Evolutionary conservation across 192 early-diverging fungal species (phyloP), one percentile per base, ranked within the genome.

Genomic region (Mortierella antarctica): DNA sequence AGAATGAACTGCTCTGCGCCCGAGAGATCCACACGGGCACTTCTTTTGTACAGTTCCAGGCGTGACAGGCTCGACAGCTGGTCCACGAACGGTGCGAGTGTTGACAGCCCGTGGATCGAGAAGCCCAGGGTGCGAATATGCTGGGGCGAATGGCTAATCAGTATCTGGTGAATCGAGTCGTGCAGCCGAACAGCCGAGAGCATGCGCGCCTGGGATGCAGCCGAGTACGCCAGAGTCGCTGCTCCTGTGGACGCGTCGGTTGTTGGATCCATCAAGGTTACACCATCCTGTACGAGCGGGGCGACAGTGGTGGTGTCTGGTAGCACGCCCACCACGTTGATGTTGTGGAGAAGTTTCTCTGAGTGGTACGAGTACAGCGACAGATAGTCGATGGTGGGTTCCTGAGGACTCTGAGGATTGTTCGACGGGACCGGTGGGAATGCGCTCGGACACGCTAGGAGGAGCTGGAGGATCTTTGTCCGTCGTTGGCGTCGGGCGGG

Each of bases 321-420:
- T 21, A 64, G 31, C 31, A 31, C 31, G 31, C 31, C 31, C 31
- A 31, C 31, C 31, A 31, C 31, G 31, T 31, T 48, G 52, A 56
- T 40, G 17, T 50, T 50, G 23, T 46, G 20, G 9, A 72, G 47
- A 5, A 57, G 46, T n/a, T 49, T 72, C 13, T 72, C 70, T n/a
- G 62, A 73, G 20, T 66, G 71, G 15, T 49, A 62, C 7, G n/a
- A 44, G 23, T 73, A 73, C 14, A 60, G 44, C 0, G 71, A 42
- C 5, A 73, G 71, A 47, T 73, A 73, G 44, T 73, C 71, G n/a
- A 66, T 23, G 0, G 57, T 53, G 21, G 71, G 71, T 11, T 40
- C 54, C 9, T 39, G 18, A 13, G 40, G 20, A 13, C 49, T 42
- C 4, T 20, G 54, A 4, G 15, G 5, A 1, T 12, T 14, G 14